Evolutionary conservation across 352 stramenopile species (phyloP).

Genomic region (Discostella stelligera): DNA sequence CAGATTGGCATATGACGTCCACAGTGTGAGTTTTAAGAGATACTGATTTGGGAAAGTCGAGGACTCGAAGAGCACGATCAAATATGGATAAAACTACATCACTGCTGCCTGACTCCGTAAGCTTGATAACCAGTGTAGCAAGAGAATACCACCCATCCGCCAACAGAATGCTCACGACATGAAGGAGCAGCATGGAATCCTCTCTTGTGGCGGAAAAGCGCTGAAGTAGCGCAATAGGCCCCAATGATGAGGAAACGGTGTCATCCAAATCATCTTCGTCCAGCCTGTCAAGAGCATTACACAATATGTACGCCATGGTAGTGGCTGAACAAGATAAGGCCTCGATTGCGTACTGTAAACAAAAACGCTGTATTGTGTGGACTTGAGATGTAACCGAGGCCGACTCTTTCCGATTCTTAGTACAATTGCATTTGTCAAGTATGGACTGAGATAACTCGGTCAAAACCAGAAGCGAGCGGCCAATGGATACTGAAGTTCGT

Average conservation of each 20-base stretch:
- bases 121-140: slow-evolving; percentile 28
- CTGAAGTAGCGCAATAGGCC: slow-evolving; percentile 27
- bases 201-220: slow-evolving; percentile 44
- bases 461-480: slow-evolving; percentile 37
- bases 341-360: slow-evolving; percentile 46
- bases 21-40: slow-evolving; percentile 28
- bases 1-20: slow-evolving; percentile 28
- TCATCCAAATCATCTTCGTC: slow-evolving; percentile 59
- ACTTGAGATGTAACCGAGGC: slow-evolving; percentile 19
- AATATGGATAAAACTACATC: slow-evolving; percentile 42
- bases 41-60: slow-evolving; percentile 32
- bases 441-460: slow-evolving; percentile 35
- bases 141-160: slow-evolving; percentile 47
- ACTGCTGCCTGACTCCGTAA: slow-evolving; percentile 12
- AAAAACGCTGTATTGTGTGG: slow-evolving; percentile 29
- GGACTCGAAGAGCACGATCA: slow-evolving; percentile 43
- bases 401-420: slow-evolving; percentile 12
- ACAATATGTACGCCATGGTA: slow-evolving; percentile 43
- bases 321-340: slow-evolving; percentile 37
- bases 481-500: slow-evolving; percentile 29
- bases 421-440: slow-evolving; percentile 23
- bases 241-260: slow-evolving; percentile 17
- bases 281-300: slow-evolving; percentile 29
- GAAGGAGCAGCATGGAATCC: slow-evolving; percentile 38
- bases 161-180: slow-evolving; percentile 45